Conservation (phyloP, 176 grass and related monocot genomes). For the Zoysia pacifica region DNA sequence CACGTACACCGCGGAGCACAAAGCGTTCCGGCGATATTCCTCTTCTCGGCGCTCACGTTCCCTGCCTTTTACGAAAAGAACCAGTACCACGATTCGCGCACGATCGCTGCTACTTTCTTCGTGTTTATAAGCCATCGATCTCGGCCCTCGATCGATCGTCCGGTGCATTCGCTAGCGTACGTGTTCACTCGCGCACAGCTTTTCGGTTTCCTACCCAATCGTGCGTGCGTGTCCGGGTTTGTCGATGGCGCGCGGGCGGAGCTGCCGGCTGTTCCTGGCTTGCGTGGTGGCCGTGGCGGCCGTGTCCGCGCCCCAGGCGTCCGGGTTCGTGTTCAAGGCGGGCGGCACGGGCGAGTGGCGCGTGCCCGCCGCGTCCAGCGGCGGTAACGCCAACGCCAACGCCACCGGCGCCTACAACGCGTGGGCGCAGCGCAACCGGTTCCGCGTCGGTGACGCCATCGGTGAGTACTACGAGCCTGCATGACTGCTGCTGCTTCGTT, state of each 20-base stretch:
- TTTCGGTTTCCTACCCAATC: neutral
- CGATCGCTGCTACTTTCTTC: neutral
- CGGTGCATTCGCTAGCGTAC: neutral
- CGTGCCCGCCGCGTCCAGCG: conserved; percentile 33
- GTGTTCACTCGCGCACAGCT: neutral
- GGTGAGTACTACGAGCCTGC: conserved; percentile 28
- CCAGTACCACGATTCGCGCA: neutral
- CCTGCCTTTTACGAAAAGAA: conserved; percentile 58
- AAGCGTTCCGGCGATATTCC: conserved; percentile 26
- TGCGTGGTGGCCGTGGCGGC: conserved; percentile 47
- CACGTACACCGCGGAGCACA: conserved; percentile 42
- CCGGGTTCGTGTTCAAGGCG: conserved; percentile 72
- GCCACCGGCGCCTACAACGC: conserved; percentile 55
- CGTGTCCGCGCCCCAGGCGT: conserved; percentile 41
- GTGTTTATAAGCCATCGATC: conserved; percentile 22
- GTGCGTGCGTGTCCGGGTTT: neutral
- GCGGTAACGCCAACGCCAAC: neutral
- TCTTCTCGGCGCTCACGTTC: conserved; percentile 33
- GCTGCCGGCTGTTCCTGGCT: conserved; percentile 35
- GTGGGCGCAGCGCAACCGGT: conserved; percentile 79
- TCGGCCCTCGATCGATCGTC: neutral
- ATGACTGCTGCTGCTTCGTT: neutral
- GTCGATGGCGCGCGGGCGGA: conserved; percentile 49
- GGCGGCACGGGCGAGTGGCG: conserved; percentile 67
- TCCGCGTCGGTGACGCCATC: conserved; percentile 72